Conservation (phyloP, 345 rosid species). For the Stellera chamaejasme region DNA sequence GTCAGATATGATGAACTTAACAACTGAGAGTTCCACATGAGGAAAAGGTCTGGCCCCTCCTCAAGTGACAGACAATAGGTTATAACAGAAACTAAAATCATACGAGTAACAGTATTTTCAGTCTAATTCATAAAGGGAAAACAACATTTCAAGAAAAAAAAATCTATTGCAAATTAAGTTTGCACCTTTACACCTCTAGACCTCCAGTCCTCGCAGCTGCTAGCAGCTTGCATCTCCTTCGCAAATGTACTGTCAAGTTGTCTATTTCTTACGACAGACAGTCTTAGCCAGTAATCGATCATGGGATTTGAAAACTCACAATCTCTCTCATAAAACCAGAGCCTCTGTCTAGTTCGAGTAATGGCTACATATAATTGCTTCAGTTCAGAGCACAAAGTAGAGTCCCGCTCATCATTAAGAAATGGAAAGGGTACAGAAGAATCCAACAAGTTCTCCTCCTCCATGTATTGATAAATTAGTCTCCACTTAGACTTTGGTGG, state of each 20-base stretch:
- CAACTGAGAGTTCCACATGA: too few species aligned
- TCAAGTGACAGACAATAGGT: slow-evolving; percentile 1
- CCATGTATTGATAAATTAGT: slow-evolving; percentile 35
- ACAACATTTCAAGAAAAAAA: too few species aligned
- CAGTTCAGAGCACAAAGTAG: slow-evolving; percentile 37
- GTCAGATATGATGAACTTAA: too few species aligned
- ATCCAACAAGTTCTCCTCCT: slow-evolving; percentile 19
- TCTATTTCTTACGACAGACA: slow-evolving; percentile 25
- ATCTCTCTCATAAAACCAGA: slow-evolving; percentile 41
- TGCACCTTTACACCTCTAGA: slow-evolving; percentile 35
- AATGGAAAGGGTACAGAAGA: slow-evolving; percentile 16
- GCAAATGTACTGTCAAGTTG: slow-evolving; percentile 28
- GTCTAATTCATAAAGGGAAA: too few species aligned
- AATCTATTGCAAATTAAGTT: too few species aligned
- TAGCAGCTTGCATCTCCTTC: slow-evolving; percentile 32
- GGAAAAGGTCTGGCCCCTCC: background rate
- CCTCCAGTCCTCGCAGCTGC: slow-evolving; percentile 43
- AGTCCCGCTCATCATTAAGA: slow-evolving; percentile 29
- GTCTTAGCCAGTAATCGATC: slow-evolving; percentile 29
- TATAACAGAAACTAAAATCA: background rate
- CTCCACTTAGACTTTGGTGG: slow-evolving; percentile 37
- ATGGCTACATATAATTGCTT: slow-evolving; percentile 48
- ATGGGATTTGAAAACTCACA: slow-evolving; percentile 30
- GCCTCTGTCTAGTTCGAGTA: slow-evolving; percentile 45
- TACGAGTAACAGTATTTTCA: too few species aligned